Evolutionary conservation across 306 rosid species (phyloP), one percentile per base, ranked within the genome.

Genomic region (Nissolia schottii): DNA sequence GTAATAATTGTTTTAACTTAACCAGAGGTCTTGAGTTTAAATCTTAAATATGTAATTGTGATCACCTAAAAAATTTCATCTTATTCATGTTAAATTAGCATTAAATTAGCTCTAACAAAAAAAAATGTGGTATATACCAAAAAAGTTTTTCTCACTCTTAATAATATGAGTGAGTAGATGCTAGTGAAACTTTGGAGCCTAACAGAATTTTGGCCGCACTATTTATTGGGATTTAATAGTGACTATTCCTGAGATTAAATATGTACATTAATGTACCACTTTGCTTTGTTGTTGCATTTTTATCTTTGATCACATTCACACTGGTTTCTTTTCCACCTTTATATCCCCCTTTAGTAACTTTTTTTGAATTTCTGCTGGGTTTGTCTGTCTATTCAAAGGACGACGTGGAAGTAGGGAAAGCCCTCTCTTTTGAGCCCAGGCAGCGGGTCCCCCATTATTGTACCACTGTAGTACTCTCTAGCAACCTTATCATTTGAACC

Each of bases 381-480:
- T 71, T 88, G 89, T 82, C 89, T 80, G 82, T 75, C 85, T 87
- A 81, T 90, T 87, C 96, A 83, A 87, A 87, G 89, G 79, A 74
- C 79, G 80, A 80, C 62, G 85, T 76, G 82, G 71, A 81, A 77
- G 79, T 79, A 80, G 48, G 29, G 70, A 72, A n/a, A 78, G 77
- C 80, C 49, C 78, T n/a, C n/a, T n/a, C n/a, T n/a, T 64, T 68
- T 63, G 71, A 64, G 15, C 59, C 29, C 66, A 76, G 58, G 77
- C 70, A 41, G 67, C 76, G 76, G 84, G 84, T 14, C 75, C 79
- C 62, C 35, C n/a, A n/a, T n/a, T n/a, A 3, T 25, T 41, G 15
- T 19, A 45, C 6, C 8, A 8, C 8, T 71, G 49, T 66, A 46
- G 70, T 73, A 74, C 55, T 75, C 67, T 43, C 20, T 31, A 75